These are phyloP conservation scores for Arabis hirsuta DNA, from an alignment of 345 rosid genomes.

Conservation along the genomic window DNA sequence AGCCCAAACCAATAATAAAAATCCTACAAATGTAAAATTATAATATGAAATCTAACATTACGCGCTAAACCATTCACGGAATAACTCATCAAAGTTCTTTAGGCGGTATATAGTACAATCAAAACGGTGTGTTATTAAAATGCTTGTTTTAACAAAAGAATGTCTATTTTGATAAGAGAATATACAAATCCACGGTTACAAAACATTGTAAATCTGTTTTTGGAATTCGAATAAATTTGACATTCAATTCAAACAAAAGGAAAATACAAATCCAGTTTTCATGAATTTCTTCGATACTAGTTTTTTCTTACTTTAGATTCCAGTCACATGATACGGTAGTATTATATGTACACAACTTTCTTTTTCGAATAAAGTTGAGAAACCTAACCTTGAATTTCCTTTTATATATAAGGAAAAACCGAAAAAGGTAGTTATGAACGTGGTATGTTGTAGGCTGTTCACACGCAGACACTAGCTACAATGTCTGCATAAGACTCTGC, in stretches of 20 bases:
- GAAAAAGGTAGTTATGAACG: constrained; percentile 23
- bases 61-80: too few species aligned
- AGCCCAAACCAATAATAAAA: too few species aligned
- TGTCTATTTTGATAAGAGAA: constrained; percentile 7
- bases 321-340: constrained; percentile 5
- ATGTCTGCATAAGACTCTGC: constrained; percentile 1
- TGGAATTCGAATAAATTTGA: too few species aligned
- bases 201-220: too few species aligned
- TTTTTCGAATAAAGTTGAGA: constrained; percentile 15
- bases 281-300: not conserved
- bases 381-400: constrained; percentile 33
- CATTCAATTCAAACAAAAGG: too few species aligned
- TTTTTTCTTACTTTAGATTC: not conserved
- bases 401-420: not conserved
- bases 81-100: not conserved
- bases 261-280: constrained; percentile 7
- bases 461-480: constrained; percentile 10
- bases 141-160: not conserved
- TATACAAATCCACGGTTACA: not conserved
- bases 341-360: constrained; percentile 12
- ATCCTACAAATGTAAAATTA: too few species aligned
- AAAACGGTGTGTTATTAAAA: not conserved
- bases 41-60: too few species aligned
- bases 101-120: constrained; percentile 4
- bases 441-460: constrained; percentile 31